Base-by-base conservation (phyloP, 768 basidiomycete genomes). In the Lactarius hengduanensis region DNA sequence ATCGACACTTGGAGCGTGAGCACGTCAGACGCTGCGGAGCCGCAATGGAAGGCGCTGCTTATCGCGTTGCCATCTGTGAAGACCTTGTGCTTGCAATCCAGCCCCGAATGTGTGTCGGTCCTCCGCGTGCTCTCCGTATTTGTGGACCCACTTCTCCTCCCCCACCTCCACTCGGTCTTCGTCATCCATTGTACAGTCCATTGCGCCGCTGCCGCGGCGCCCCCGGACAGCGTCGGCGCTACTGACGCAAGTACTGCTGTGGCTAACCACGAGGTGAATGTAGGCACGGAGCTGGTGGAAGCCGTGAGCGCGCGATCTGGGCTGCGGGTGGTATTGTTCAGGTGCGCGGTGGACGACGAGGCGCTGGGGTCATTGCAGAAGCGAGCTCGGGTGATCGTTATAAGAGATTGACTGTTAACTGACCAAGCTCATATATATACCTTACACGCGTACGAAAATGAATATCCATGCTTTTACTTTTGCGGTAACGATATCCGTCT, bases 321-420 rank as follows among this genome's bases (percentile, higher is more conserved):
- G 28, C 6, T 67, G 11, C 61, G 45, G 32, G 66, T 67, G 22
- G 34, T 67, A 16, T 41, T 63, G 6, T 11, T 63, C 40, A 41
- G 61, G 6, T 66, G 66, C 47, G 22, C 5, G n/a, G 57, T 67
- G 22, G 65, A 66, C 28, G 56, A 8, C 10, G 61, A 40, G 10
- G 47, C n/a, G 4, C 18, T 66, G 38, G 61, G 58, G 6, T 32
- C 53, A n/a, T 18, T 66, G 26, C 30, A 61, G 45, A 54, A 62
- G 32, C 9, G 41, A 40, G 56, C 22, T 28, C 65, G 36, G 16
- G 61, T 66, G 10, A 11, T 3, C 11, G 11, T 36, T 11, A n/a
- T n/a, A n/a, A 36, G 36, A 36, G 0, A 11, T 36, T 36, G 36
- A 36, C 36, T 2, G 36, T 36, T 7, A 36, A 36, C 34, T 36